Conservation (phyloP, 108 stramenopile genomes). For the Cyclostephanos tholiformis region DNA sequence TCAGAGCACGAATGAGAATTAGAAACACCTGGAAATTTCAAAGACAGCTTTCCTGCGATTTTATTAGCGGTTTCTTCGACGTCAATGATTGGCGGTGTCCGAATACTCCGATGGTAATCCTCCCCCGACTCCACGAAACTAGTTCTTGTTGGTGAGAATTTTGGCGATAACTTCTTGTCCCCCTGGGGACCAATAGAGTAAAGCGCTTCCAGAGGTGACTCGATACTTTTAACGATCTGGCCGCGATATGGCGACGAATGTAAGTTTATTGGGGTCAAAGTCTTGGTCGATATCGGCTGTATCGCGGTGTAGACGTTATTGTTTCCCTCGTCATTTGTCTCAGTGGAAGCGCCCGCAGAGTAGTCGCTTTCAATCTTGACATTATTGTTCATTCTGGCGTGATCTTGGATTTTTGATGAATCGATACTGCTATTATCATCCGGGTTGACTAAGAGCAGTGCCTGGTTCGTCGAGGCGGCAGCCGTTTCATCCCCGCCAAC, state of each 20-base stretch:
- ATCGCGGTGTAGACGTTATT: not conserved
- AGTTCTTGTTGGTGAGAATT: conserved; percentile 6
- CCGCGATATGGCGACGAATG: not conserved
- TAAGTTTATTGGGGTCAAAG: not conserved
- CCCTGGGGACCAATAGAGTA: conserved; percentile 11
- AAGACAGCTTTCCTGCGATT: not conserved
- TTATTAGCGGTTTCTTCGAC: not conserved
- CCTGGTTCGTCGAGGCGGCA: not conserved
- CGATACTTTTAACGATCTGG: conserved; percentile 12
- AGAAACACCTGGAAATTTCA: conserved; percentile 7
- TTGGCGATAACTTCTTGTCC: not conserved
- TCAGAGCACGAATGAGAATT: conserved; percentile 10
- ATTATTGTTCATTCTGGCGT: not conserved
- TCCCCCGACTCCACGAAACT: not conserved
- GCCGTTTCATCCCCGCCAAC: not conserved
- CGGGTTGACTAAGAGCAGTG: not conserved
- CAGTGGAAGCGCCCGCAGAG: not conserved
- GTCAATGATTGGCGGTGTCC: conserved; percentile 8
- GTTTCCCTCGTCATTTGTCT: not conserved
- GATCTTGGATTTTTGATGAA: not conserved
- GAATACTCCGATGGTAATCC: not conserved
- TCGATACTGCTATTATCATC: not conserved
- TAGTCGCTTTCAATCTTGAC: not conserved
- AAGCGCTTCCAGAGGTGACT: conserved; percentile 34
- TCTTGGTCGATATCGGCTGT: not conserved